A percentile compares a stretch with the other conserved stretches of the same genome.
phyloP scores from a whole-genome alignment of 805 yeast genomes.

The Scheffersomyces ergatensis region DNA sequence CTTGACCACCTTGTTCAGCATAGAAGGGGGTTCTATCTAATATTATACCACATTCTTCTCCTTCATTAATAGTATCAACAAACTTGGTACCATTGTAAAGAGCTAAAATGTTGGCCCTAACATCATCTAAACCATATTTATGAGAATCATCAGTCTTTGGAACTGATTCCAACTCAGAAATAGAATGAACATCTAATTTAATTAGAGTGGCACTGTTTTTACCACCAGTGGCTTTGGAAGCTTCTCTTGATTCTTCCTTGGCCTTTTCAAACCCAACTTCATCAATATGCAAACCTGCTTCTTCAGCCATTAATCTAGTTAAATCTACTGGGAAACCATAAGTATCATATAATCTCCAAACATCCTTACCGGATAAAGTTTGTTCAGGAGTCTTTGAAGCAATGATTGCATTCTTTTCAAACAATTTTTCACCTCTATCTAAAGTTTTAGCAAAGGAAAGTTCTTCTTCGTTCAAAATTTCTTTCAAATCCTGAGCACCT shows the following conservation, averaged over 20 bases:
- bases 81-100: slow-evolving; percentile 68
- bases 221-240: slow-evolving; percentile 85
- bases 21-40: slow-evolving; percentile 91
- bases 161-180: slow-evolving; percentile 66
- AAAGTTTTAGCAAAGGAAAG: slow-evolving; percentile 90
- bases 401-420: slow-evolving; percentile 85
- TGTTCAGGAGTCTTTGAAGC: slow-evolving; percentile 75
- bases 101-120: slow-evolving; percentile 67
- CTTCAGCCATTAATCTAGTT: slow-evolving; percentile 98
- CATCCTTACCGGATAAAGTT: slow-evolving; percentile 86
- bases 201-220: slow-evolving; percentile 54
- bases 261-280: slow-evolving; percentile 92
- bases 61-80: slow-evolving; percentile 41
- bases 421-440: slow-evolving; percentile 96
- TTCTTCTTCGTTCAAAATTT: slow-evolving; percentile 95
- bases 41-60: slow-evolving; percentile 60
- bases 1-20: slow-evolving; percentile 99
- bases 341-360: slow-evolving; percentile 97
- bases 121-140: slow-evolving; percentile 73
- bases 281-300: slow-evolving; percentile 88
- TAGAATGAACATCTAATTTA: slow-evolving; percentile 88
- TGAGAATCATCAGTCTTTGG: slow-evolving; percentile 80
- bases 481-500: slow-evolving; percentile 73
- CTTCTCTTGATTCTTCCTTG: slow-evolving; percentile 84
- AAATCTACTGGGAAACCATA: slow-evolving; percentile 99